Conservation (phyloP, 768 basidiomycete species). For the Nevesoporus exiguus region DNA sequence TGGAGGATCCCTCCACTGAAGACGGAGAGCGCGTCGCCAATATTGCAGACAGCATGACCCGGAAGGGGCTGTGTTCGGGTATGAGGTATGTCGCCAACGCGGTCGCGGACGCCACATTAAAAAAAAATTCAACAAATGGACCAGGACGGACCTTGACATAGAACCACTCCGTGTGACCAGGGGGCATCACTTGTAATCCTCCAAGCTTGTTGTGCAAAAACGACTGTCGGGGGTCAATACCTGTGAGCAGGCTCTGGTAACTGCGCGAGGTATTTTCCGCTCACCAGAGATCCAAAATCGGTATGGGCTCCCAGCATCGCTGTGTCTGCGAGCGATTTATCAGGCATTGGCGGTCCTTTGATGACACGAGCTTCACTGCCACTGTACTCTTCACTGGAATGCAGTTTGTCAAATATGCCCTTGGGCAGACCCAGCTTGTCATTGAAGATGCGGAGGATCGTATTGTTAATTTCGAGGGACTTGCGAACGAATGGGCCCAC, state of each 20-base stretch:
- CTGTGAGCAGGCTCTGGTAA: no score
- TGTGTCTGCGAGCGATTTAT: constrained; percentile 27
- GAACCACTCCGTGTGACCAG: constrained; percentile 60
- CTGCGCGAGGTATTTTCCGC: constrained; percentile 8
- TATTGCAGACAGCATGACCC: constrained; percentile 56
- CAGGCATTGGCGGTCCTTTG: constrained; percentile 42
- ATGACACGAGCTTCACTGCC: constrained; percentile 58
- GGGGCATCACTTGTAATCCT: constrained; percentile 65
- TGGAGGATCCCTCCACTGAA: constrained; percentile 63
- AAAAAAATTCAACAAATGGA: no score
- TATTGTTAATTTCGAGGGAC: constrained; percentile 53
- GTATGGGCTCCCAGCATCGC: constrained; percentile 64
- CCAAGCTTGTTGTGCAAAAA: constrained; percentile 70
- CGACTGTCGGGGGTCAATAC: constrained; percentile 39
- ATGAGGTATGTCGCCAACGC: not conserved
- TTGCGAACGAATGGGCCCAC: constrained; percentile 56
- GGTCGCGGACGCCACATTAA: not conserved
- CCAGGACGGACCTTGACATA: constrained; percentile 52
- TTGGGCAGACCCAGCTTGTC: constrained; percentile 50
- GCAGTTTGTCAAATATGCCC: constrained; percentile 43
- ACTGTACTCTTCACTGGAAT: constrained; percentile 45
- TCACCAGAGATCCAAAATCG: constrained; percentile 70
- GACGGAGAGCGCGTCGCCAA: constrained; percentile 59
- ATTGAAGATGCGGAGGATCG: constrained; percentile 54
- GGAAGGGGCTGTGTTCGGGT: constrained; percentile 42